Conservation (phyloP, 257 asterid species). For the Gentiana macrophylla region DNA sequence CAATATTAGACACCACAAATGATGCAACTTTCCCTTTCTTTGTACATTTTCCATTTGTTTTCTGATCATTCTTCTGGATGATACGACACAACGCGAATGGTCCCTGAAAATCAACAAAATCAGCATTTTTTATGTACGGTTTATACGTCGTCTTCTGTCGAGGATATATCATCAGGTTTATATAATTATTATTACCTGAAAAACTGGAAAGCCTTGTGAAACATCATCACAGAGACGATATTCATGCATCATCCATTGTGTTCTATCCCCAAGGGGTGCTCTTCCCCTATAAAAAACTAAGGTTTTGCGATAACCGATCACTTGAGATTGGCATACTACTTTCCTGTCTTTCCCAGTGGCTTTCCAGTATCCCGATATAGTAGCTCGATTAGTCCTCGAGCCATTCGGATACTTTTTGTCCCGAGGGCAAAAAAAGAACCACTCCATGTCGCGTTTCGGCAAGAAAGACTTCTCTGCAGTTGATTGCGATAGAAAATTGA, state of each 20-base stretch:
- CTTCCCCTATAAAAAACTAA: slow-evolving; percentile 39
- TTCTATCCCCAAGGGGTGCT: slow-evolving; percentile 44
- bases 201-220: slow-evolving; percentile 28
- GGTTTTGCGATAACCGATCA: slow-evolving; percentile 32
- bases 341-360: slow-evolving; percentile 46
- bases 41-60: slow-evolving; percentile 16
- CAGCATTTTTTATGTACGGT: neutral
- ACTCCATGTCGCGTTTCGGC: slow-evolving; percentile 43
- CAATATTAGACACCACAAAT: slow-evolving; percentile 7
- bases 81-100: slow-evolving; percentile 40
- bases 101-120: slow-evolving; percentile 18
- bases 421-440: slow-evolving; percentile 45
- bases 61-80: slow-evolving; percentile 30
- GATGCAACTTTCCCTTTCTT: slow-evolving; percentile 6
- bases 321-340: slow-evolving; percentile 28
- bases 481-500: neutral
- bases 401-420: slow-evolving; percentile 50
- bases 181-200: slow-evolving; percentile 19
- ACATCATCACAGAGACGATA: slow-evolving; percentile 38
- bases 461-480: slow-evolving; percentile 44
- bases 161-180: too few species aligned
- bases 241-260: slow-evolving; percentile 47
- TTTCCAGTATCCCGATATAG: slow-evolving; percentile 47
- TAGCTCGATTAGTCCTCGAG: slow-evolving; percentile 40
- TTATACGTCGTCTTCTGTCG: too few species aligned